A percentile compares a stretch with the other conserved stretches of the same genome.
phyloP scores from a whole-genome alignment of 1,139 yeast species.

The Yamadazyma spencermartinsiae region DNA sequence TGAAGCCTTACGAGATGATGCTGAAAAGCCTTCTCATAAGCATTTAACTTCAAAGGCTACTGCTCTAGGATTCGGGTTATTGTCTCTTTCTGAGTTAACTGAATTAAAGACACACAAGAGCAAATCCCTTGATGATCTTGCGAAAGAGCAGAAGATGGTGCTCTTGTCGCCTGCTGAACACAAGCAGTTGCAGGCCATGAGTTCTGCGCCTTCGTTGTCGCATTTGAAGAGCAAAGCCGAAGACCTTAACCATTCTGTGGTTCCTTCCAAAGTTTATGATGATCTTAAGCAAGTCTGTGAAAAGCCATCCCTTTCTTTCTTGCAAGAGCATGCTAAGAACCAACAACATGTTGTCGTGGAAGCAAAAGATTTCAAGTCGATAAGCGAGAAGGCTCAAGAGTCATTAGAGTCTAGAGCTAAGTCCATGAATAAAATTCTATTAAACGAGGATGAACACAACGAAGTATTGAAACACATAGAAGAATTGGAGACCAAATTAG shows the following conservation, averaged over 20 bases:
- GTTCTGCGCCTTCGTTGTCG: conserved; percentile 22
- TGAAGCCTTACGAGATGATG: conserved; percentile 16
- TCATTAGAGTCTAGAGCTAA: conserved; percentile 23
- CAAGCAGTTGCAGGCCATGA: conserved; percentile 13
- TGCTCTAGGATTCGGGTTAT: conserved; percentile 15
- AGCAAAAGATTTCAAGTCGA: conserved; percentile 9
- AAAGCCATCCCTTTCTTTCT: conserved; percentile 31
- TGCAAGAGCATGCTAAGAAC: conserved; percentile 31
- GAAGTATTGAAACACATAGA: not conserved
- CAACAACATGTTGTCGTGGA: conserved; percentile 17
- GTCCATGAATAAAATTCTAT: conserved; percentile 9
- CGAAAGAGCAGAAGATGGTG: conserved; percentile 16
- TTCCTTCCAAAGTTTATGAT: conserved; percentile 14
- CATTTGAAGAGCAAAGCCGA: conserved; percentile 18
- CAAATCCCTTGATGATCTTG: conserved; percentile 22
- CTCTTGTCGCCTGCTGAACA: conserved; percentile 13
- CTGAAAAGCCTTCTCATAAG: conserved; percentile 18
- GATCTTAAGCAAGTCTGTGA: conserved; percentile 8
- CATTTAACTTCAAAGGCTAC: conserved; percentile 23
- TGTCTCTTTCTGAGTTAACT: conserved; percentile 12
- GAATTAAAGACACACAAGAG: conserved; percentile 13
- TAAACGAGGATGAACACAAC: conserved; percentile 9
- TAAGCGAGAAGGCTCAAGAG: conserved; percentile 10
- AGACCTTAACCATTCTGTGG: conserved; percentile 8
- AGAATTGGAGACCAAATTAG: conserved; percentile 2